Conservation (phyloP, 2,329 filamentous ascomycete genomes). For the Microdochium trichocladiopsis region DNA sequence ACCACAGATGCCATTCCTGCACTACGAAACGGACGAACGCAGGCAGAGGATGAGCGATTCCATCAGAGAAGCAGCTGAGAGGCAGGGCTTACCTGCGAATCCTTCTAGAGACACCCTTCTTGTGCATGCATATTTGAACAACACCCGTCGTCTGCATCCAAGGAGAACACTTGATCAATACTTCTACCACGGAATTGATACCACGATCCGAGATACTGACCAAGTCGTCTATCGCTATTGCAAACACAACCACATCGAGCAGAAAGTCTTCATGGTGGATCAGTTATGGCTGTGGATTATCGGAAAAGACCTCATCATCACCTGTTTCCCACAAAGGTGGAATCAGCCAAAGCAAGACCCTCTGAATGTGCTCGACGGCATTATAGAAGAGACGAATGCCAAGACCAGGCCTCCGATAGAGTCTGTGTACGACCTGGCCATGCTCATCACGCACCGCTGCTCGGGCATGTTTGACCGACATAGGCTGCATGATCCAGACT, state of each 20-base stretch:
- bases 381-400: conserved; percentile 59
- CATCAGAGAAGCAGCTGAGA: conserved; percentile 25
- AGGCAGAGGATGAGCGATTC: conserved; percentile 49
- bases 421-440: conserved; percentile 55
- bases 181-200: conserved; percentile 59
- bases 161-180: conserved; percentile 59
- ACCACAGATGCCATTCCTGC: conserved; percentile 56
- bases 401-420: conserved; percentile 53
- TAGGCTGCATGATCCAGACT: conserved; percentile 48
- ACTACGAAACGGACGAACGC: conserved; percentile 53
- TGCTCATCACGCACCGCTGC: conserved; percentile 53
- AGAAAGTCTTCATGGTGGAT: conserved; percentile 62
- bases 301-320: conserved; percentile 49
- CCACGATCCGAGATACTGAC: conserved; percentile 49
- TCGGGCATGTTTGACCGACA: conserved; percentile 55
- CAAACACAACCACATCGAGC: conserved; percentile 29
- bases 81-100: conserved; percentile 18
- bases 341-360: conserved; percentile 55
- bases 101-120: conserved; percentile 34
- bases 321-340: conserved; percentile 51
- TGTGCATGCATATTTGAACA: conserved; percentile 37
- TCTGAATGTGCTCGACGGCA: conserved; percentile 53
- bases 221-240: conserved; percentile 58
- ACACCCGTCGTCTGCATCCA: conserved; percentile 44
- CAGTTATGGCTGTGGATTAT: conserved; percentile 62